Evolutionary conservation across 2,329 filamentous ascomycete species (phyloP).

Genomic region (Torrubiellomyces zombiae): DNA sequence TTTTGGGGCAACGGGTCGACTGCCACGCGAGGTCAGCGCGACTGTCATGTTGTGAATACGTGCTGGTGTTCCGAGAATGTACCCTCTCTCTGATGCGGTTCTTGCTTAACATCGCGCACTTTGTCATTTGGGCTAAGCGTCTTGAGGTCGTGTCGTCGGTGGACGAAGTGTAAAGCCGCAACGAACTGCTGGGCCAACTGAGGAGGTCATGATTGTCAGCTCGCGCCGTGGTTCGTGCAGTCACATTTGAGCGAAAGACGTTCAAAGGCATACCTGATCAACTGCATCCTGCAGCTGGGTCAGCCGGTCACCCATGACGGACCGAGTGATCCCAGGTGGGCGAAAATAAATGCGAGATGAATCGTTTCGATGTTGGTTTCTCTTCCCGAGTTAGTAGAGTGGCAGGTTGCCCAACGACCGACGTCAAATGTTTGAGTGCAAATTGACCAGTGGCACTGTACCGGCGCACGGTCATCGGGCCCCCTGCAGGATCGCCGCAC

Average conservation of each 20-base stretch:
- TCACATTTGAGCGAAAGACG: too few species aligned
- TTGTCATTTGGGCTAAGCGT: conserved; percentile 40
- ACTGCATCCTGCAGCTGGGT: conserved; percentile 76
- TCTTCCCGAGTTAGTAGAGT: too few species aligned
- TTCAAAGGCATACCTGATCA: conserved; percentile 54
- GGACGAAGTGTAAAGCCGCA: conserved; percentile 48
- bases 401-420: too few species aligned
- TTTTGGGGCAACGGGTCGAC: conserved; percentile 46
- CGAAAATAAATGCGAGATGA: too few species aligned
- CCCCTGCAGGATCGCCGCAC: conserved; percentile 6
- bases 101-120: conserved; percentile 40
- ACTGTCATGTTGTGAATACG: too few species aligned
- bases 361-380: too few species aligned
- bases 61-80: conserved; percentile 4
- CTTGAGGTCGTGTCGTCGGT: conserved; percentile 51
- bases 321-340: too few species aligned
- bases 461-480: not conserved
- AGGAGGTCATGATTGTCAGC: too few species aligned
- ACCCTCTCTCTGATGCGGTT: conserved; percentile 35
- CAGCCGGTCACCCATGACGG: conserved; percentile 55
- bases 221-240: too few species aligned
- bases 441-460: not conserved
- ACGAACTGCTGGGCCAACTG: conserved; percentile 55
- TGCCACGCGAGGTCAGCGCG: conserved; percentile 10
- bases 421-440: not conserved